Evolutionary conservation across 228 moss, liverwort and hornwort species (phyloP), one percentile per base, ranked within the genome.

Genomic region (Sphagnum magellanicum): DNA sequence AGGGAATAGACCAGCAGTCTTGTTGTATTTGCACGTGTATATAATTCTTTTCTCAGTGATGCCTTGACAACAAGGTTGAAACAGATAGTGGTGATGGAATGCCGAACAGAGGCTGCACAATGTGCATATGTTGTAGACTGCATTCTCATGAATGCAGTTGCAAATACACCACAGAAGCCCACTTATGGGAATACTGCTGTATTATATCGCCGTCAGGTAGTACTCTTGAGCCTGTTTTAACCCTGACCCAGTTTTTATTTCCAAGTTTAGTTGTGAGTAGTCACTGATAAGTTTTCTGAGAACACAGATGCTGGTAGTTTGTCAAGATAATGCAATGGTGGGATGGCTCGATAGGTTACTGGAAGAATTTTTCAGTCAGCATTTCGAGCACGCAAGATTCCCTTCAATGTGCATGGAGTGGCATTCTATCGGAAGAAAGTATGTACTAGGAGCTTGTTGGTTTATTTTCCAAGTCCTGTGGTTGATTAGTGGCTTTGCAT

Each of bases 381-480:
- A 17, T 91, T 97, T 67, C 90, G 89, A 73, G 77, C 87, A 66
- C 84, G 90, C 32, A 97, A 91, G 74, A 90, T 97, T 79, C 97
- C 93, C 51, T 97, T 97, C 52, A 93, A 97, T 79, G 82, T 97
- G 51, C 93, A 93, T 73, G 93, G 93, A 74, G 88, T 93, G 74
- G 93, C 97, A 52, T 91, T 97, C 63, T 93, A 93, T 63, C 83
- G 97, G 47, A 97, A 97, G 73, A 93, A 97, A 52, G 93, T 88
- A 74, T 64, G 60, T 63, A 51, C 10, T 63, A 74, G 57, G 32
- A n/a, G 49, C 5, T 72, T 16, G 49, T 8, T 53, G 13, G 52
- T 15, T 68, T 6, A 17, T 6, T 51, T 52, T 52, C 12, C 67
- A 50, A 49, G 10, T 7, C 4, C 16, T 49, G 10, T 16, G 5